phyloP scores from a whole-genome alignment of 305 asterid species.

The Plantago lanceolata region DNA sequence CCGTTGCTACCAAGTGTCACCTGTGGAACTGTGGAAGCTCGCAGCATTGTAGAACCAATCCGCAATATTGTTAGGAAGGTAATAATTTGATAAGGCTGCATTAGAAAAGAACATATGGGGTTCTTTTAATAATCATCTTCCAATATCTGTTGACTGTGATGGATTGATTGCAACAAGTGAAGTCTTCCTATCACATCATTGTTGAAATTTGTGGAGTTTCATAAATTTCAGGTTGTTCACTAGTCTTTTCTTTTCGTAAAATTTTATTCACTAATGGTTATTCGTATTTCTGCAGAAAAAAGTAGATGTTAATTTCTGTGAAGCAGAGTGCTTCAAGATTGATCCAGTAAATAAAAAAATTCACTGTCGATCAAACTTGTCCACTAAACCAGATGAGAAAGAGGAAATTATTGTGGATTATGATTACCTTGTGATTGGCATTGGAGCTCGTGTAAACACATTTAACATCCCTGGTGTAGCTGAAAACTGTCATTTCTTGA shows the following conservation, averaged over 20 bases:
- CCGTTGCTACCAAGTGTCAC: constrained; percentile 96
- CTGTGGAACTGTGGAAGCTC: constrained; percentile 90
- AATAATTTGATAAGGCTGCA: neutral
- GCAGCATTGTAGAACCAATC: constrained; percentile 90
- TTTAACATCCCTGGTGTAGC: constrained; percentile 95
- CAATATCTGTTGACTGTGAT: neutral
- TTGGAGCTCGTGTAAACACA: constrained; percentile 90
- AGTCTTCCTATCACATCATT: neutral
- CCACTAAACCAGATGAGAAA: constrained; percentile 41
- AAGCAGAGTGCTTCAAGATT: constrained; percentile 89
- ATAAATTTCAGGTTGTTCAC: neutral
- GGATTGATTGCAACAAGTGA: neutral
- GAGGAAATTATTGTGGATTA: constrained; percentile 82
- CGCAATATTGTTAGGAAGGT: constrained; percentile 90
- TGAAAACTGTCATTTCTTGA: constrained; percentile 79
- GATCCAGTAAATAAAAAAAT: constrained; percentile 83
- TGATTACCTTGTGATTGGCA: constrained; percentile 79
- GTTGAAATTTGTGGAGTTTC: neutral
- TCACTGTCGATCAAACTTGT: constrained; percentile 57
- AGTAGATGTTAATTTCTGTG: constrained; percentile 55
- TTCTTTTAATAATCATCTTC: neutral
- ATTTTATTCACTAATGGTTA: constrained; percentile 5
- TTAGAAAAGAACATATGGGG: neutral
- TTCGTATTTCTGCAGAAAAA: constrained; percentile 53
- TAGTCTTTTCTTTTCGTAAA: neutral